Evolutionary conservation across 2,329 filamentous ascomycete genomes (phyloP).

Genomic region (Nemania sp.): DNA sequence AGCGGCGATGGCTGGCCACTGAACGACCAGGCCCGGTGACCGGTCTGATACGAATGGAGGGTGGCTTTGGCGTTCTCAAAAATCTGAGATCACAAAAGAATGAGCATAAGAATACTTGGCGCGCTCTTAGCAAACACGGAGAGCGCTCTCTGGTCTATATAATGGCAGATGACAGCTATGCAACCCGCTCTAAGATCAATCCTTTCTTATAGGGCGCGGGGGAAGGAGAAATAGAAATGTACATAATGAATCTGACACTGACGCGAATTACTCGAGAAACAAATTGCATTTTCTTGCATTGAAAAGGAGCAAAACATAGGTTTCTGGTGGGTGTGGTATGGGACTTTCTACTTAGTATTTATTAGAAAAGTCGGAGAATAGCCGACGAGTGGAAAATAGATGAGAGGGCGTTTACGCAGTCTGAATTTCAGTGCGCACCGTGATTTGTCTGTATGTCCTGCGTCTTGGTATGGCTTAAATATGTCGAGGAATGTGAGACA

Average conservation of each 20-base stretch:
- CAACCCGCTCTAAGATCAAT: neutral
- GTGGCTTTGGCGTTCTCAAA: neutral
- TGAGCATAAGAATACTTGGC: neutral
- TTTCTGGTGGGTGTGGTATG: neutral
- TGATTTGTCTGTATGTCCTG: neutral
- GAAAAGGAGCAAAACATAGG: neutral
- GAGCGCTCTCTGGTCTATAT: neutral
- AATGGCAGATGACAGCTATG: neutral
- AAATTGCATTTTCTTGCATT: slow-evolving; percentile 7
- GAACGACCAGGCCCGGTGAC: slow-evolving; percentile 7
- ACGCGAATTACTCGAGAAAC: slow-evolving; percentile 11
- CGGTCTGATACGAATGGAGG: neutral
- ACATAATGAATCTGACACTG: slow-evolving; percentile 10
- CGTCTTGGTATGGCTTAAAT: too few relatives aligned
- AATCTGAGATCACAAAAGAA: neutral
- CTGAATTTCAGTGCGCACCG: neutral
- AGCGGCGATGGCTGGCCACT: slow-evolving; percentile 18
- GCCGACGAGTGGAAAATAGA: neutral
- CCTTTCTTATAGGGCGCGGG: neutral
- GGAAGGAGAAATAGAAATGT: slow-evolving; percentile 1
- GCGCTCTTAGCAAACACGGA: too few relatives aligned
- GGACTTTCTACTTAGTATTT: too few relatives aligned
- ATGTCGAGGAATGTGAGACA: too few relatives aligned
- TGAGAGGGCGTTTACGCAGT: neutral
- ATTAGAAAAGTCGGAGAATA: neutral